Evolutionary conservation across 164 flowering plant species (phyloP).

Genomic region (Vitis amurensis): DNA sequence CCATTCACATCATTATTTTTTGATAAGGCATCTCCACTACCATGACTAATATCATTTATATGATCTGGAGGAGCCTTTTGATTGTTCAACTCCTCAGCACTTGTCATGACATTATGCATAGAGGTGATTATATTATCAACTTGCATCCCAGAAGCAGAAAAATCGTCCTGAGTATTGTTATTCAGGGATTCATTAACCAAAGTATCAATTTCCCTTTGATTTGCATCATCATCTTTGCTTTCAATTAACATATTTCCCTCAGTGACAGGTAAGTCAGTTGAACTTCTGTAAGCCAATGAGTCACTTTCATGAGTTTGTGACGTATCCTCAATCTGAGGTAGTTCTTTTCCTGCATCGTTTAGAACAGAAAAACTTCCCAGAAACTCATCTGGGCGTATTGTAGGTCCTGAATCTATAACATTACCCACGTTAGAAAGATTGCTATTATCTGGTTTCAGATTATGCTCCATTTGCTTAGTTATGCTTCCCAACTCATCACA

Average conservation of each 20-base stretch:
- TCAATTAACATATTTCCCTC: constrained; percentile 13
- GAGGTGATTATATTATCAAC: constrained; percentile 12
- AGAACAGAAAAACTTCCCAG: constrained; percentile 18
- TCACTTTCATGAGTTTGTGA: constrained; percentile 22
- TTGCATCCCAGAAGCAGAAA: constrained; percentile 19
- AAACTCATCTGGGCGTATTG: constrained; percentile 27
- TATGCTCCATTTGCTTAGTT: constrained; percentile 46
- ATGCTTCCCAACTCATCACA: constrained; percentile 40
- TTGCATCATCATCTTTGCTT: constrained; percentile 11
- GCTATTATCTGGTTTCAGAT: constrained; percentile 28
- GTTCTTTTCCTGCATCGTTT: constrained; percentile 15
- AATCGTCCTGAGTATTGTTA: constrained; percentile 14
- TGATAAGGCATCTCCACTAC: constrained; percentile 10
- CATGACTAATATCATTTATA: constrained; percentile 13
- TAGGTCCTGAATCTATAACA: constrained; percentile 24
- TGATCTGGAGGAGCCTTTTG: constrained; percentile 13
- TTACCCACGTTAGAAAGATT: constrained; percentile 25
- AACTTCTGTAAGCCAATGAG: constrained; percentile 23
- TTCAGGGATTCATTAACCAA: constrained; percentile 11
- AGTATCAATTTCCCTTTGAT: constrained; percentile 13
- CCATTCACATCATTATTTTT: constrained; percentile 1
- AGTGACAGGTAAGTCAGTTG: constrained; percentile 7
- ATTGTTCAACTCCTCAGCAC: constrained; percentile 13
- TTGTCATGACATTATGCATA: constrained; percentile 8
- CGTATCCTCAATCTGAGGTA: constrained; percentile 18